Evolutionary conservation across 345 rosid genomes (phyloP), one percentile per base, ranked within the genome.

Genomic region (Passiflora organensis): DNA sequence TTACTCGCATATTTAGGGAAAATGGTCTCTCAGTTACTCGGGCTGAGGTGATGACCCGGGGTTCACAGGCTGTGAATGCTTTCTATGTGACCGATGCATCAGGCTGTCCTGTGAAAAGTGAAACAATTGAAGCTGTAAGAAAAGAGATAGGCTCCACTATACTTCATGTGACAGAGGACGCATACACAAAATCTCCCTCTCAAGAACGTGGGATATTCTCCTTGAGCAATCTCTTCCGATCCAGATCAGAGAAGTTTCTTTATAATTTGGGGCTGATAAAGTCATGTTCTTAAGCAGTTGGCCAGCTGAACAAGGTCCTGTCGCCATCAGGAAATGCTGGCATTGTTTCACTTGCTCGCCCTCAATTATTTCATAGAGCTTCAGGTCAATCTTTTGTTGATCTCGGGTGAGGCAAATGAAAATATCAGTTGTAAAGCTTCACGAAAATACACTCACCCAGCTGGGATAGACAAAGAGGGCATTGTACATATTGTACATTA

Each of bases 1-100:
- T 81, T 45, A 93, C 99, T 22, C 87, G 99, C 53, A 93, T 90
- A 65, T 89, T 93, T 55, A 66, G 96, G 73, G 96, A 93, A 67
- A 86, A 93, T 32, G 89, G 96, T 55, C 85, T 89, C 13, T 72
- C 94, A 1, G 94, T 89, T 24, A 78, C 84, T 44, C 78, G 80
- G 54, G 99, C 99, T 1, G 96, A 93, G 85, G 89, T 93, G n/a
- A 81, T 82, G 1, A 89, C 96, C 16, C 63, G 82, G 64, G 87
- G 86, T 4, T 78, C 86, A 16, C 85, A 81, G 55, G 99, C 99
- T 2, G 78, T 76, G 72, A 90, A 93, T 48, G 76, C 63, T 2
- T 93, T 93, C 72, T 89, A 78, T 42, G 95, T 93, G 52, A 73
- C 81, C 14, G 99, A 89, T 70, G 78, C 89, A 16, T 78, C 99